A percentile compares a stretch with the other conserved stretches of the same genome.
Evolutionary conservation across 345 rosid species (phyloP).

Genomic region (Carallia brachiata): DNA sequence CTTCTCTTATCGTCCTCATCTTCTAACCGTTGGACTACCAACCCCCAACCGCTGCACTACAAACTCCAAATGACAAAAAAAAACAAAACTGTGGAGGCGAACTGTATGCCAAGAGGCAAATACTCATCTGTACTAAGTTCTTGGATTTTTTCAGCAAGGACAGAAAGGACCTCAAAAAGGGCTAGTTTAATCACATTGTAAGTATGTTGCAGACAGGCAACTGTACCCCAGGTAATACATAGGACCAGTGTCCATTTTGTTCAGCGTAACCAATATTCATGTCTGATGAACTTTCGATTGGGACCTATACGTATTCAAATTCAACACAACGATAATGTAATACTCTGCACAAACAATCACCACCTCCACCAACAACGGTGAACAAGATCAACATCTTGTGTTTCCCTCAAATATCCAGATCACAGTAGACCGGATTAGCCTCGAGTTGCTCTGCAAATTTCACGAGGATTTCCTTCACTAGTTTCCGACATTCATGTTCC

Average conservation of each 20-base stretch:
- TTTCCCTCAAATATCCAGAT: slow-evolving; percentile 32
- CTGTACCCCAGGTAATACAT: background rate
- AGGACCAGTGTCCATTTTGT: background rate
- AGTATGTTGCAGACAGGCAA: background rate
- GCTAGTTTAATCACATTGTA: background rate
- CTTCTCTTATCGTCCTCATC: too few relatives aligned
- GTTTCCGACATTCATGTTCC: slow-evolving; percentile 33
- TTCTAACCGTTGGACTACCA: too few relatives aligned
- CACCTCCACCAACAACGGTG: background rate
- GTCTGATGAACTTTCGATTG: background rate
- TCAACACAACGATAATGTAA: slow-evolving; percentile 2
- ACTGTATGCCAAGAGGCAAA: too few relatives aligned
- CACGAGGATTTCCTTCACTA: slow-evolving; percentile 47
- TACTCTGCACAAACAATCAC: slow-evolving; percentile 11
- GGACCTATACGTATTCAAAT: background rate
- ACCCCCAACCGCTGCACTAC: too few relatives aligned
- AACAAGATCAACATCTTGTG: background rate
- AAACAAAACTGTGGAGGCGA: too few relatives aligned
- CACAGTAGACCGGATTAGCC: slow-evolving; percentile 47
- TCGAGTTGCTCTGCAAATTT: slow-evolving; percentile 63
- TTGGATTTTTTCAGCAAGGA: background rate
- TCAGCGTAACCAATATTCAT: background rate
- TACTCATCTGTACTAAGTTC: too few relatives aligned
- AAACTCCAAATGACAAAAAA: too few relatives aligned
- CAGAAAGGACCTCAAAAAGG: background rate